Conservation (phyloP, 176 grass and related monocot species). For the Tillandsia leiboldiana region DNA sequence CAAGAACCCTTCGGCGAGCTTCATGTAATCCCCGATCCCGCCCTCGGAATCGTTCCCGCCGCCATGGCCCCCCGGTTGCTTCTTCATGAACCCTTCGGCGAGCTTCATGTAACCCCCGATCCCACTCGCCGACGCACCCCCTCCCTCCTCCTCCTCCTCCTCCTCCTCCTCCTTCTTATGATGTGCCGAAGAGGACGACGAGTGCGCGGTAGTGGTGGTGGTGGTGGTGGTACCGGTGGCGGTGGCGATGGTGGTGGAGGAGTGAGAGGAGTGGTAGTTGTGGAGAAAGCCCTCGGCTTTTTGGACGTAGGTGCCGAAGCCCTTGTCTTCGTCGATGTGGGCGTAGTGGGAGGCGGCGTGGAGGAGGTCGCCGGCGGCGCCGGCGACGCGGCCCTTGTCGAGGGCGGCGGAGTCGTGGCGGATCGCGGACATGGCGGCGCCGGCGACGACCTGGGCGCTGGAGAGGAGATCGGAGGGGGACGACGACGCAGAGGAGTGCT, state of each 20-base stretch:
- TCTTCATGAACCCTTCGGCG: slow-evolving; percentile 26
- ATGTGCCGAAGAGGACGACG: slow-evolving; percentile 4
- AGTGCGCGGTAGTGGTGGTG: slow-evolving; percentile 9
- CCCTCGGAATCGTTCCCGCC: slow-evolving; percentile 21
- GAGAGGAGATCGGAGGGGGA: slow-evolving; percentile 39
- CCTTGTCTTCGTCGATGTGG: slow-evolving; percentile 73
- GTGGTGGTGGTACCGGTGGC: neutral
- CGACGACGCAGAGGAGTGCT: neutral
- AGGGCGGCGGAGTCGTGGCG: slow-evolving; percentile 50
- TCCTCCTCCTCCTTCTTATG: slow-evolving; percentile 20
- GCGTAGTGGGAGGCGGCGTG: slow-evolving; percentile 67
- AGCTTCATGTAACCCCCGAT: slow-evolving; percentile 31
- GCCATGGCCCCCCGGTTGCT: slow-evolving; percentile 15
- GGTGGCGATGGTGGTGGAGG: neutral
- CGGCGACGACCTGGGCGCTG: slow-evolving; percentile 80
- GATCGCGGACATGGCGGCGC: slow-evolving; percentile 52
- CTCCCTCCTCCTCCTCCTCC: slow-evolving; percentile 25
- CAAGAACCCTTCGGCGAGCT: slow-evolving; percentile 75
- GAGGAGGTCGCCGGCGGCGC: slow-evolving; percentile 58
- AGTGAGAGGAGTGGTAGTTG: slow-evolving; percentile 33
- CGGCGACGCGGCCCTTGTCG: slow-evolving; percentile 64
- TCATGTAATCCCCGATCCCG: slow-evolving; percentile 52
- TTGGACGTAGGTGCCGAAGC: slow-evolving; percentile 46
- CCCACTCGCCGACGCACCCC: slow-evolving; percentile 16
- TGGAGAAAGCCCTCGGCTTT: slow-evolving; percentile 90